phyloP scores from a whole-genome alignment of 345 rosid genomes.

The Fremontodendron californicum region DNA sequence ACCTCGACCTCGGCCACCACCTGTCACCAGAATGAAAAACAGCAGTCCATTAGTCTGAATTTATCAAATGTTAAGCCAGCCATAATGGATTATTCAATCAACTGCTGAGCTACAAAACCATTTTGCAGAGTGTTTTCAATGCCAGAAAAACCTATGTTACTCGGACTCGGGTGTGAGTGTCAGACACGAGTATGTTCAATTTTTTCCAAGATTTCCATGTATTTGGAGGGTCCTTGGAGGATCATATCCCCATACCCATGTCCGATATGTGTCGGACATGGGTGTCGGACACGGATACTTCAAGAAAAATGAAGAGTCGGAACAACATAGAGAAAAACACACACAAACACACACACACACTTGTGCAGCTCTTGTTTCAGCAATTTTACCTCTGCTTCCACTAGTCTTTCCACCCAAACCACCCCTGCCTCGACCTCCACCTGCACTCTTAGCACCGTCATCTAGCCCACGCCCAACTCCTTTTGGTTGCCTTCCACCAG shows the following conservation, averaged over 20 bases:
- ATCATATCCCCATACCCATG: too few relatives aligned
- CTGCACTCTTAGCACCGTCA: slow-evolving; percentile 39
- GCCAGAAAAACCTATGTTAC: too few relatives aligned
- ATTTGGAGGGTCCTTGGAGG: too few relatives aligned
- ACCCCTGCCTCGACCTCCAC: slow-evolving; percentile 57
- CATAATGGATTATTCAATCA: background rate
- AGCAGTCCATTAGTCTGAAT: background rate
- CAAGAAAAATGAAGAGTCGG: too few relatives aligned
- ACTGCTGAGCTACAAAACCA: background rate
- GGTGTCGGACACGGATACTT: too few relatives aligned
- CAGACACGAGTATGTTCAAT: too few relatives aligned
- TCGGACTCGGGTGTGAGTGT: too few relatives aligned
- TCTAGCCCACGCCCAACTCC: slow-evolving; percentile 78
- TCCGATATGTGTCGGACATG: too few relatives aligned
- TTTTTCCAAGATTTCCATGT: too few relatives aligned
- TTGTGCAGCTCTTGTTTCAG: background rate
- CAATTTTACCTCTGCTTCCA: slow-evolving; percentile 53
- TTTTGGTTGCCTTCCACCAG: slow-evolving; percentile 57
- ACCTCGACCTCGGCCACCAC: slow-evolving; percentile 27
- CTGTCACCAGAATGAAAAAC: slow-evolving; percentile 9
- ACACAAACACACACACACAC: too few relatives aligned
- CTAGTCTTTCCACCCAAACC: slow-evolving; percentile 52
- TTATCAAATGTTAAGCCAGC: background rate
- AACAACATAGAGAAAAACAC: too few relatives aligned
- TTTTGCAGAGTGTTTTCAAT: too few relatives aligned